A percentile compares a stretch with the other conserved stretches of the same genome.
Conservation (phyloP, 1,284 basidiomycete species). For the Rhodotorula sp. region DNA sequence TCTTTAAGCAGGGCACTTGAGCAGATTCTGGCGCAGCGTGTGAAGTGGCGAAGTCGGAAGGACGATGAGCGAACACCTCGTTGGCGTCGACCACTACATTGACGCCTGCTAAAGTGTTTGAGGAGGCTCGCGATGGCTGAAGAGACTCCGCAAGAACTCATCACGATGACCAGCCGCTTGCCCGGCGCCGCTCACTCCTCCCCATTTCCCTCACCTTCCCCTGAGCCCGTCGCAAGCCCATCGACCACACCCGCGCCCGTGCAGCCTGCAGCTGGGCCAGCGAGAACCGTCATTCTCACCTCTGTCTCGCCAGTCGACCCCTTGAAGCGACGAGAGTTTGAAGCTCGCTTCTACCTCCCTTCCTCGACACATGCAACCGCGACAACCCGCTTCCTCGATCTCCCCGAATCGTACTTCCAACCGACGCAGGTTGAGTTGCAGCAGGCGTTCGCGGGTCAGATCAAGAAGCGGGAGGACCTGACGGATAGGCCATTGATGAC, state of each 20-base stretch:
- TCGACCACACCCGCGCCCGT: background rate
- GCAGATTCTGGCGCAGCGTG: background rate
- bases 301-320: constrained; percentile 19
- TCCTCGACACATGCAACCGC: background rate
- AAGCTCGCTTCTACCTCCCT: constrained; percentile 24
- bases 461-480: constrained; percentile 65
- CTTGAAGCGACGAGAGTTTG: constrained; percentile 16
- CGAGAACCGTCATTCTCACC: constrained; percentile 12
- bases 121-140: background rate
- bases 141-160: background rate
- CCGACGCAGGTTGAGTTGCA: constrained; percentile 72
- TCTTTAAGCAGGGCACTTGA: background rate
- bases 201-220: background rate
- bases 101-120: background rate
- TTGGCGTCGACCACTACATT: no score
- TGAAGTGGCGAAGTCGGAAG: background rate
- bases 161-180: background rate
- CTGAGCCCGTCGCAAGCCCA: background rate
- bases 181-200: background rate
- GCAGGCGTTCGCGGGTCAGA: constrained; percentile 62
- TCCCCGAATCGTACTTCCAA: constrained; percentile 71
- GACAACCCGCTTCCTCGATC: constrained; percentile 43
- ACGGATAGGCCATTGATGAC: constrained; percentile 72
- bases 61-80: background rate
- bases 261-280: background rate